Base-by-base conservation (phyloP, 73 alveolate genomes). In the Loxodes magnus region DNA sequence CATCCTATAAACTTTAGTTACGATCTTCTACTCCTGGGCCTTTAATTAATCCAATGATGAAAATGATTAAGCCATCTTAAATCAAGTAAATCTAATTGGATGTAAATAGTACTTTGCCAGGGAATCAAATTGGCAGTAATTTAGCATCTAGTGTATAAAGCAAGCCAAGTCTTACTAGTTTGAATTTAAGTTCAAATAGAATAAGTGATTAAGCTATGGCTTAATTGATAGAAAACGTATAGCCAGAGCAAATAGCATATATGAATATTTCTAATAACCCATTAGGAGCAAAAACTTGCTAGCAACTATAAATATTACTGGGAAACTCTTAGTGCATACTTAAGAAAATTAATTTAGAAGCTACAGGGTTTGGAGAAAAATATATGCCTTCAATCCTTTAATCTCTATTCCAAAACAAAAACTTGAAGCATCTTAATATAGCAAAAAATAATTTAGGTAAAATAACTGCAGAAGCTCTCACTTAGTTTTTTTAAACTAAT, bases 81-180 rank as follows among this genome's bases (percentile, higher is more conserved):
- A n/a, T n/a, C n/a, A n/a, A n/a, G n/a, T n/a, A n/a, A n/a, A n/a
- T n/a, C n/a, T n/a, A n/a, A n/a, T n/a, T n/a, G n/a, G n/a, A n/a
- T n/a, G n/a, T n/a, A n/a, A n/a, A n/a, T n/a, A n/a, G n/a, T n/a
- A n/a, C n/a, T n/a, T n/a, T n/a, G n/a, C n/a, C n/a, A n/a, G n/a
- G n/a, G n/a, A n/a, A n/a, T n/a, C n/a, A n/a, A n/a, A n/a, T n/a
- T n/a, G n/a, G n/a, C n/a, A n/a, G n/a, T 7, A 41, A 37, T 23
- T 46, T 46, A 25, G 22, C 59, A 25, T n/a, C 22, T 25, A 41
- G 59, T n/a, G 51, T 46, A 12, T n/a, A 46, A 19, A 37, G 27
- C 35, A 9, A 10, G 22, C 22, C 22, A 24, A 41, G 26, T 25
- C 1, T 46, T 5, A 19, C 28, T 5, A 46, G 27, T 10, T 9